Base-by-base conservation (phyloP, 192 early-diverging fungal species). In the Rhizoclosmatium sp. region DNA sequence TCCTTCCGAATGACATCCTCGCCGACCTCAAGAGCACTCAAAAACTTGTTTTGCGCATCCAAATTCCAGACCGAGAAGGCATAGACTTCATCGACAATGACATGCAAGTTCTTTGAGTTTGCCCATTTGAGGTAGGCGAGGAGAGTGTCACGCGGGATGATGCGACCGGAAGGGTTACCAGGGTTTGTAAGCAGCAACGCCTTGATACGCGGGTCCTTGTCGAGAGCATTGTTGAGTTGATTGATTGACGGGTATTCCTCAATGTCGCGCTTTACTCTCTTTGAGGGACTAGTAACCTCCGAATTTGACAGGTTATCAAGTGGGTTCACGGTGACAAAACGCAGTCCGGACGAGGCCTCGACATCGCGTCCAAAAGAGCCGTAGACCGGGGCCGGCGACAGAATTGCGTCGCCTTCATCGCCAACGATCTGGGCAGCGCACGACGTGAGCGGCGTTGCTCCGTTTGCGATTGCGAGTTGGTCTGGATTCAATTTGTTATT, bases 71-170 rank as follows among this genome's bases (percentile, higher is more conserved):
- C 71, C n/a, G 71, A 66, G 7, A 81, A 66, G 40, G 75, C 93
- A 76, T 96, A 96, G 48, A 96, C 92, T 74, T 96, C 95, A 80
- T 96, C 95, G 78, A 91, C 83, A 7, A 95, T 78, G 23, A 91
- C 84, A 61, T 93, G 93, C 9, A 96, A 75, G 39, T 87, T 70
- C 59, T 93, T 86, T 16, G 78, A 68, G 42, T 86, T 87, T 14
- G 93, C 92, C 79, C 93, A 96, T 56, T 78, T 71, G 2, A 95
- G 79, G 61, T 91, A 87, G 10, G 81, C 68, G 9, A 86, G 79
- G n/a, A 95, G 65, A 23, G 89, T 80, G 2, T 82, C 80, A 14
- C 80, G 86, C 12, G 91, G 78, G 48, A 92, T 87, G 73, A 84
- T 39, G 12, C 72, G 64, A 4, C 80, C 84, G 40, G 92, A 76